Conservation (phyloP, 306 rosid genomes). For the Luffa aegyptiaca region DNA sequence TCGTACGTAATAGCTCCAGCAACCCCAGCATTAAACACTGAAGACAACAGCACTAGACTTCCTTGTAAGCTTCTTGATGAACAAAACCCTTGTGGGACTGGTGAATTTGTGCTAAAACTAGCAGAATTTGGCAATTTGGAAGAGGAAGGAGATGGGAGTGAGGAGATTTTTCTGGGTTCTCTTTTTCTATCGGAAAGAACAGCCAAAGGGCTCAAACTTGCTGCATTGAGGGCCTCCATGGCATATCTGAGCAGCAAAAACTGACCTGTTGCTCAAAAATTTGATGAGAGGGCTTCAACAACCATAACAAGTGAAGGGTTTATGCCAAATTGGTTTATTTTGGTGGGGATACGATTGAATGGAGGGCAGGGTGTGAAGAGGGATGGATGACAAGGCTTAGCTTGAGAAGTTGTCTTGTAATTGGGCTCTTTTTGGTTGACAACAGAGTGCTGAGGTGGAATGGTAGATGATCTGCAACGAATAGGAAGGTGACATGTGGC, state of each 20-base stretch:
- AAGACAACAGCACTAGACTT: conserved; percentile 48
- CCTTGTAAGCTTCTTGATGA: conserved; percentile 30
- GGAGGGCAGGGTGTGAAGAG: conserved; percentile 5
- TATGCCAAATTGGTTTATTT: conserved; percentile 7
- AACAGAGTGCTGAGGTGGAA: conserved; percentile 26
- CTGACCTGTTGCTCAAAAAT: conserved; percentile 16
- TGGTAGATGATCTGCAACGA: conserved; percentile 20
- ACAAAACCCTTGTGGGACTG: conserved; percentile 13
- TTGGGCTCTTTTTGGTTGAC: conserved; percentile 5
- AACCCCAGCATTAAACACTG: conserved; percentile 38
- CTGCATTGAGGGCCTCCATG: conserved; percentile 96
- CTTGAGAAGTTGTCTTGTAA: conserved; percentile 6
- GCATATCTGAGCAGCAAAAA: conserved; percentile 35
- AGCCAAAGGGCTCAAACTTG: conserved; percentile 66
- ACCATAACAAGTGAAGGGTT: conserved; percentile 18
- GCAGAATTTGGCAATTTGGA: conserved; percentile 37
- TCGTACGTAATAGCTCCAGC: conserved; percentile 74
- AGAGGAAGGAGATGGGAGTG: conserved; percentile 23
- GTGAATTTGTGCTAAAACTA: conserved; percentile 16
- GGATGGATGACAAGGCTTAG: conserved; percentile 30
- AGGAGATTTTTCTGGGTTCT: conserved; percentile 42
- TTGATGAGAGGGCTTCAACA: conserved; percentile 13
- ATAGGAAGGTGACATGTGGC: conserved; percentile 20
- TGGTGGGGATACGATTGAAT: conserved; percentile 13
- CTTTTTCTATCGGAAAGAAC: conserved; percentile 51